Base-by-base conservation (phyloP, 2,329 filamentous ascomycete genomes). In the Ascochyta fabae region DNA sequence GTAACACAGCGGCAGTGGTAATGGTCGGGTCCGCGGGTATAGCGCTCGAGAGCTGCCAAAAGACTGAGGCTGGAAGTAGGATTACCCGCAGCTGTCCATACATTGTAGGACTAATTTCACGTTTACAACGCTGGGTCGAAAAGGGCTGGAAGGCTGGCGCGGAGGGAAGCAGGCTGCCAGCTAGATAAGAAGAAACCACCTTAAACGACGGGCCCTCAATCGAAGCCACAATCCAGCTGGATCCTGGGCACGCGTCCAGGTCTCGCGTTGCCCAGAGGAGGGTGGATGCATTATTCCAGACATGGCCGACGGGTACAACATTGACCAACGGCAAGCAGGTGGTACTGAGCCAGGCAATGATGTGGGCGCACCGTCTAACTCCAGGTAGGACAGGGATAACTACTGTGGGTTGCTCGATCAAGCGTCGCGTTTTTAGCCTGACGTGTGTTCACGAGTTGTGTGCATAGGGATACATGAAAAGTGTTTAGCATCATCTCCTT, bases 21-120 rank as follows among this genome's bases (percentile, higher is more conserved):
- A 72, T 72, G n/a, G 67, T 68, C 6, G 70, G 67, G 50, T 73
- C 68, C 15, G 66, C 56, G 12, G 62, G 63, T 4, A 59, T 48
- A 39, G 67, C 68, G 29, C 39, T 59, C 22, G 60, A 54, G n/a
- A 68, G 31, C 4, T 40, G 33, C 10, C 40, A 48, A 43, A 56
- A 64, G 10, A 53, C 61, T 35, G 62, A 47, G 24, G 50, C 53
- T 9, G 56, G 61, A n/a, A 66, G 29, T 8, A 64, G 31, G 1
- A 59, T 42, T 15, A 59, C 39, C 31, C 51, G 51, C 8, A 68
- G 40, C 48, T 31, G 53, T 57, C 48, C 42, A 38, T 42, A 39
- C 68, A 72, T 71, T 13, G 24, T 58, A 13, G 16, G 33, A 40
- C 35, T 15, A 19, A 22, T 3, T 10, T 53, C 43, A 51, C 6